Percentiles rank a stretch among this genome's conserved stretches.
Evolutionary conservation across 768 basidiomycete species (phyloP).

Genomic region (Pleurotus cornucopiae): DNA sequence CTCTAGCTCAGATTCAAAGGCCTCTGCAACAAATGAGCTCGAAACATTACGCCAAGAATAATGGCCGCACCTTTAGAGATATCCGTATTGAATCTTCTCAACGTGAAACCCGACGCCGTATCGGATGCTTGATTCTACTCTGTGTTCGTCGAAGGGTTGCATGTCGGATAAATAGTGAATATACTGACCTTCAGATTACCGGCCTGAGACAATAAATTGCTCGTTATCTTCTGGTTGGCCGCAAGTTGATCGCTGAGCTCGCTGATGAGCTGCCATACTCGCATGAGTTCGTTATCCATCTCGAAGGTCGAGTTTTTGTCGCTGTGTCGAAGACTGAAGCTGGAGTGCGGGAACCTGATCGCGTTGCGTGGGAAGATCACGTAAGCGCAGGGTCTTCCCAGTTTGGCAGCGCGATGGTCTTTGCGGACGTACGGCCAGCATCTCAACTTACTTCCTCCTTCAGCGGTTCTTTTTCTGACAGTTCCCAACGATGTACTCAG

Average conservation of each 20-base stretch:
- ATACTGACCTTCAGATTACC: constrained; percentile 65
- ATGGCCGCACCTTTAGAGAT: constrained; percentile 64
- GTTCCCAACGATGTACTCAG: background rate
- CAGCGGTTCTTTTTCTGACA: background rate
- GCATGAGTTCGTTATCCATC: constrained; percentile 69
- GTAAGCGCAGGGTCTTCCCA: background rate
- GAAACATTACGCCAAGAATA: constrained; percentile 8
- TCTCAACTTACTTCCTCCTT: background rate
- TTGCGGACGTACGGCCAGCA: background rate
- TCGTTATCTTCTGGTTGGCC: constrained; percentile 75
- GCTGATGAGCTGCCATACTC: constrained; percentile 75
- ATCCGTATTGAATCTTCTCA: constrained; percentile 85
- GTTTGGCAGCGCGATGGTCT: background rate
- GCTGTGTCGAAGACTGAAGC: no score
- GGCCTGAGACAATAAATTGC: constrained; percentile 63
- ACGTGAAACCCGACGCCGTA: constrained; percentile 66
- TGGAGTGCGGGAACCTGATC: no score
- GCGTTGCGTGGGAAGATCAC: background rate
- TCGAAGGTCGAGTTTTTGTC: constrained; percentile 1
- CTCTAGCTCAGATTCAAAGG: constrained; percentile 90
- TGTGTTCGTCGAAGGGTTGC: constrained; percentile 4
- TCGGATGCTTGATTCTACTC: constrained; percentile 71
- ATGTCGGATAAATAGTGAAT: constrained; percentile 10
- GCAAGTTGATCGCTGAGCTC: constrained; percentile 83
- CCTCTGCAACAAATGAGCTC: constrained; percentile 58